phyloP scores from a whole-genome alignment of 176 grass and related monocot genomes.

The Zoysia japonica region DNA sequence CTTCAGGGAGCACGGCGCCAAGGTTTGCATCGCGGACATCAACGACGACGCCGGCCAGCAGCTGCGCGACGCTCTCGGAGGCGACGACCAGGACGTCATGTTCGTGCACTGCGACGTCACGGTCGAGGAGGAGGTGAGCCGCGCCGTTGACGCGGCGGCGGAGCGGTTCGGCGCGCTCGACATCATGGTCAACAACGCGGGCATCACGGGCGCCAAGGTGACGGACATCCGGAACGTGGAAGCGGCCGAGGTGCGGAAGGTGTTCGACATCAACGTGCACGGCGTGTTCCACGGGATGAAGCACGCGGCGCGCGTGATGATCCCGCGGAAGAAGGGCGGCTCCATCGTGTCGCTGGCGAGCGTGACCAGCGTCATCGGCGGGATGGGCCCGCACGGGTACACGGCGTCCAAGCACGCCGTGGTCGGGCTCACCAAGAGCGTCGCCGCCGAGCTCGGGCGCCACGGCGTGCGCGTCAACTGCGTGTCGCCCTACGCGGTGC shows the following conservation, averaged over 20 bases:
- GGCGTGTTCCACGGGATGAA: conserved; percentile 88
- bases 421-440: conserved; percentile 71
- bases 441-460: conserved; percentile 65
- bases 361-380: conserved; percentile 54
- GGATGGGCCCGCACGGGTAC: conserved; percentile 70
- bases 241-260: conserved; percentile 53
- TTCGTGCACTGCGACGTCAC: conserved; percentile 84
- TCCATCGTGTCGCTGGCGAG: conserved; percentile 75
- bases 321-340: conserved; percentile 57
- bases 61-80: conserved; percentile 59
- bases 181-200: conserved; percentile 89
- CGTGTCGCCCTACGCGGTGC: conserved; percentile 69
- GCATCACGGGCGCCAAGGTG: conserved; percentile 60
- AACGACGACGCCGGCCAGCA: conserved; percentile 57
- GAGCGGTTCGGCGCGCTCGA: conserved; percentile 71
- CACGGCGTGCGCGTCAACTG: conserved; percentile 90
- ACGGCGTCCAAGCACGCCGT: conserved; percentile 77
- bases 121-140: conserved; percentile 58
- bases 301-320: conserved; percentile 78
- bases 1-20: conserved; percentile 81
- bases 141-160: conserved; percentile 45
- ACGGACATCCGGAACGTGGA: conserved; percentile 58
- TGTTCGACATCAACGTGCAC: conserved; percentile 73
- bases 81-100: conserved; percentile 21
- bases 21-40: conserved; percentile 78